Conservation (phyloP, 345 rosid genomes). For the Citrus sinensis region DVS_A1.0 CM039163.1:49418501-49419000, state of each 20-base stretch:
- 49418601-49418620: background rate
- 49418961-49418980: background rate
- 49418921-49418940: background rate
- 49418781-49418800: constrained; percentile 60
- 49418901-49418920: background rate
- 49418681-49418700: constrained; percentile 50
- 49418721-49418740: constrained; percentile 48
- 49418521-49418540: no score
- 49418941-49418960: background rate
- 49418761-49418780: constrained; percentile 50
- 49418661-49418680: constrained; percentile 50
- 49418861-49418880: constrained; percentile 13
- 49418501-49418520: no score
- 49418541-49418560: no score
- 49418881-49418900: background rate
- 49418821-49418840: background rate
- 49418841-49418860: background rate
- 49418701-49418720: constrained; percentile 62
- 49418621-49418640: background rate
- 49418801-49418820: constrained; percentile 22
- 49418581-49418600: no score
- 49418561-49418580: no score
- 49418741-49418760: constrained; percentile 58
- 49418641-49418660: background rate
- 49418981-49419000: no score